Evolutionary conservation across 345 rosid species (phyloP), one percentile per base, ranked within the genome.

Genomic region (Eucalyptus fibrosa): DNA sequence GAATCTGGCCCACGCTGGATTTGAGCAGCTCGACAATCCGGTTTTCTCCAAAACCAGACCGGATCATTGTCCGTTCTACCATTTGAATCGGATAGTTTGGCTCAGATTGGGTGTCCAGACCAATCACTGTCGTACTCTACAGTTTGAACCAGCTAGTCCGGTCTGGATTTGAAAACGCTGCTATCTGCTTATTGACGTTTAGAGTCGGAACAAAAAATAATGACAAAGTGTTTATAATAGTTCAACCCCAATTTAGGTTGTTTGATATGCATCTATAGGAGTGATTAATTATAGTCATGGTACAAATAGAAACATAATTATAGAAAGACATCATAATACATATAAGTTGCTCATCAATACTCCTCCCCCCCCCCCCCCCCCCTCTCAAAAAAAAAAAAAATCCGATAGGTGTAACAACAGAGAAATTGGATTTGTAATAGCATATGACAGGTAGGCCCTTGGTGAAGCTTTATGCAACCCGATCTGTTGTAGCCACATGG

Each of bases 331-430:
- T 9, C 62, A 24, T 56, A 56, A 56, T 56, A 56, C 62, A 56
- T 56, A 56, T 9, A 24, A 23, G 12, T 56, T 56, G 62, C 13
- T 9, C 62, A 56, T 56, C 62, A 23, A 23, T 56, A 3, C 4
- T 45, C 9, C 60, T 55, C 60, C 26, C 3, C 60, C 3, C 11
- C 11, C 56, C 4, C 4, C 2, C 3, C 26, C 0, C 9, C 8
- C 21, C 2, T n/a, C n/a, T n/a, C 44, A 44, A 44, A 44, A 44
- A 44, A 44, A 44, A 42, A 42, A 42, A 44, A 8, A 23, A 23
- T 56, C 30, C 6, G 3, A 56, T 55, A 21, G 26, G 26, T 8
- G 26, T 21, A 55, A 55, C 59, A 55, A 55, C 11, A 19, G 26
- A 55, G 59, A 56, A 10, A 23, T 56, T 56, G 62, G 62, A 56